These are phyloP conservation scores for Tulasnella sp. DNA, from an alignment of 768 basidiomycete genomes.

Conservation along the genomic window DNA sequence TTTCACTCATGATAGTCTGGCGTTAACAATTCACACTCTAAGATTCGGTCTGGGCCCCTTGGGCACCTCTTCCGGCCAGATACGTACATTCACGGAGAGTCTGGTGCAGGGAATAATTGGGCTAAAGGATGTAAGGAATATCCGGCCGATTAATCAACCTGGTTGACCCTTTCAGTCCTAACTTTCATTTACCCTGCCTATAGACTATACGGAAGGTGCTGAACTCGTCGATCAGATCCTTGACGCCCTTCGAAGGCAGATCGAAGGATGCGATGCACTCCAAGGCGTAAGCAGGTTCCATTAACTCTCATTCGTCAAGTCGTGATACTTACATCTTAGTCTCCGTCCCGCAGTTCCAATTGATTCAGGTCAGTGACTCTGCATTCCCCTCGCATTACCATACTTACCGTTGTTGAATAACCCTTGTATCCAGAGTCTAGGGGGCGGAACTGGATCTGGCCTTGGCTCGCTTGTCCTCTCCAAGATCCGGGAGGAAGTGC, in stretches of 20 bases:
- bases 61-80: constrained; percentile 80
- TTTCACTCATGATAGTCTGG: too few species aligned
- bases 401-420: background rate
- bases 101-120: constrained; percentile 85
- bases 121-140: constrained; percentile 74
- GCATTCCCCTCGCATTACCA: too few species aligned
- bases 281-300: constrained; percentile 44
- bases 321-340: background rate
- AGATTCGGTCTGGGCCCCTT: constrained; percentile 59
- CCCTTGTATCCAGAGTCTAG: constrained; percentile 37
- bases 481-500: constrained; percentile 24
- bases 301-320: too few species aligned
- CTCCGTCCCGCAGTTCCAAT: constrained; percentile 43
- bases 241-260: constrained; percentile 68
- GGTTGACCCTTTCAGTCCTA: constrained; percentile 14
- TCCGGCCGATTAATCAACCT: too few species aligned
- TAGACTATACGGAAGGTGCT: constrained; percentile 89
- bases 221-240: constrained; percentile 54
- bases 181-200: background rate
- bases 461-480: constrained; percentile 69
- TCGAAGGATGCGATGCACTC: constrained; percentile 71
- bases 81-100: constrained; percentile 58
- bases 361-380: constrained; percentile 41
- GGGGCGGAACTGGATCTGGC: constrained; percentile 85
- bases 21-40: too few species aligned